Evolutionary conservation across 148 eudicot genomes (phyloP), one percentile per base, ranked within the genome.

Genomic region (Amaranthus palmeri): DNA sequence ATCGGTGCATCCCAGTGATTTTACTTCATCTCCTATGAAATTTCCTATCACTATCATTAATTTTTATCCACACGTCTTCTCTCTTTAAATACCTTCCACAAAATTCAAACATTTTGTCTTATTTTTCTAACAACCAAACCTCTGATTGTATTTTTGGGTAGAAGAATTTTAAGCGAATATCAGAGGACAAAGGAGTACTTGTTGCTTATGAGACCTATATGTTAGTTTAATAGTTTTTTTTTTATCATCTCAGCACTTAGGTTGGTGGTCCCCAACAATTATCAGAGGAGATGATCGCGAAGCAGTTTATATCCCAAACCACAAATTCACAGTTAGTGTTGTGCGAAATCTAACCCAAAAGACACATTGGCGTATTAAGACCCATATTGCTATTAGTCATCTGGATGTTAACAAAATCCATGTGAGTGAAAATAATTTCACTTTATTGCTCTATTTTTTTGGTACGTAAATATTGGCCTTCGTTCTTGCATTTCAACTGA

Each of bases 241-340:
- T 13, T 47, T 56, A 46, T 79, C 45, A 56, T 78, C 58, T 71
- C 86, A 93, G 98, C 96, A 88, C 80, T 89, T 93, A 52, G 98
- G 98, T 42, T 93, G 98, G 98, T 93, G 96, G 96, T 90, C 98
- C 41, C 96, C 98, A 73, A 93, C 98, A 68, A 85, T 90, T 67
- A 75, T 93, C 71, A 85, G 98, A 81, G 98, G 98, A 50, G 98
- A 93, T 78, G 93, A 93, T 65, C 93, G 98, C 73, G 96, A 93
- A 83, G 98, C 95, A 65, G 82, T 93, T 77, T 87, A 93, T 81
- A 90, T 93, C 74, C 98, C 98, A 15, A 93, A 93, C 82, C 93
- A 93, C 85, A 90, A 93, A 81, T 90, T 93, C 71, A 93, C 98
- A 0, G 85, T 93, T 75, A 93, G 86, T 68, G 85, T 93, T 65